Conservation (phyloP, 306 rosid genomes). For the Acacia confusa region DNA sequence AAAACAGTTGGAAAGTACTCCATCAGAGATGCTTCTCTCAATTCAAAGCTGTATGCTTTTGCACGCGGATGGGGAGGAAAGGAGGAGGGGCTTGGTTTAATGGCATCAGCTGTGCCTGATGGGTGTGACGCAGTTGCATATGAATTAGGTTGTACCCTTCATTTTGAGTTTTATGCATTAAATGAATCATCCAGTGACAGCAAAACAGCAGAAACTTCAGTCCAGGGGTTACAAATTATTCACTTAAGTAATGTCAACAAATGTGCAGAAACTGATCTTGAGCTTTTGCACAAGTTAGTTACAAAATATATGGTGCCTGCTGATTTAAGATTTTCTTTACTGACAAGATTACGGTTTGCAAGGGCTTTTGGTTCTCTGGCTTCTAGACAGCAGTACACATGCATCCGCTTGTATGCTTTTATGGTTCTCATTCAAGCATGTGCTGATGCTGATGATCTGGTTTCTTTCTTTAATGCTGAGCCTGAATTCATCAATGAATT, state of each 20-base stretch:
- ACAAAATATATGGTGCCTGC: slow-evolving; percentile 77
- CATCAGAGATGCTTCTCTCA: slow-evolving; percentile 75
- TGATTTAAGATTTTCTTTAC: slow-evolving; percentile 77
- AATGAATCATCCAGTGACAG: slow-evolving; percentile 54
- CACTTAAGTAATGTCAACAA: slow-evolving; percentile 63
- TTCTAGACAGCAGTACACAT: slow-evolving; percentile 82
- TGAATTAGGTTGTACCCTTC: slow-evolving; percentile 89
- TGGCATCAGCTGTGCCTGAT: slow-evolving; percentile 72
- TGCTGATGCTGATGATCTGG: slow-evolving; percentile 80
- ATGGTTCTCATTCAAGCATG: slow-evolving; percentile 90
- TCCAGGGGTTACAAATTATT: slow-evolving; percentile 78
- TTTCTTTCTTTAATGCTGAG: slow-evolving; percentile 89
- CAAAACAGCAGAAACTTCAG: slow-evolving; percentile 39
- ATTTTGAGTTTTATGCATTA: slow-evolving; percentile 89
- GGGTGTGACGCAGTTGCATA: slow-evolving; percentile 60
- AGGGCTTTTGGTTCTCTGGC: slow-evolving; percentile 89
- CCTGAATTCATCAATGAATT: slow-evolving; percentile 96
- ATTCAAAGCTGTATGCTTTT: slow-evolving; percentile 82
- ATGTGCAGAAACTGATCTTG: slow-evolving; percentile 72
- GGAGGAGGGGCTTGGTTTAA: slow-evolving; percentile 97
- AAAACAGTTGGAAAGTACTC: slow-evolving; percentile 88
- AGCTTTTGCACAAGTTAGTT: slow-evolving; percentile 76
- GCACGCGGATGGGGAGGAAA: slow-evolving; percentile 99
- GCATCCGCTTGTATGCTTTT: slow-evolving; percentile 93
- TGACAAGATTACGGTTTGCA: slow-evolving; percentile 93